Evolutionary conservation across 805 yeast genomes (phyloP).

Genomic region (Nakazawaea laoshanensis): DNA sequence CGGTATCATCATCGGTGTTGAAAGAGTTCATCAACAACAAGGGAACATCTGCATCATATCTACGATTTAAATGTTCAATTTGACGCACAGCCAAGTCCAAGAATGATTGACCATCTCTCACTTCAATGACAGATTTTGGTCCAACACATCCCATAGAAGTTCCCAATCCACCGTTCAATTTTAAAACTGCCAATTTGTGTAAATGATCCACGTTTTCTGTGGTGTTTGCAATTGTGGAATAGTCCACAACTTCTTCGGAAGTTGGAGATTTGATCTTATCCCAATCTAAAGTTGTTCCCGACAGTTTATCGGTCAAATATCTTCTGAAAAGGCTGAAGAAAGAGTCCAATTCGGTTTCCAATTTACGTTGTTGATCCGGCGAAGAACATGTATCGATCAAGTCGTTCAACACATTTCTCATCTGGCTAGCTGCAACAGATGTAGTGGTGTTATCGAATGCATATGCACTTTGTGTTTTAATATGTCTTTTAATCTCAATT

Average conservation of each 20-base stretch:
- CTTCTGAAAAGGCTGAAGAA: constrained; percentile 91
- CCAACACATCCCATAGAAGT: constrained; percentile 99
- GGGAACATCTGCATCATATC: constrained; percentile 89
- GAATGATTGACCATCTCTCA: constrained; percentile 96
- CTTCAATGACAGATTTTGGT: constrained; percentile 96
- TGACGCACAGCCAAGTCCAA: constrained; percentile 94
- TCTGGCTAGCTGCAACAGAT: constrained; percentile 92
- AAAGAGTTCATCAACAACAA: constrained; percentile 96
- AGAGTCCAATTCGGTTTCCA: constrained; percentile 90
- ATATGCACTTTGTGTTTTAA: constrained; percentile 66
- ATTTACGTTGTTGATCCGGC: constrained; percentile 38
- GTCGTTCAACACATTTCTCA: constrained; percentile 91
- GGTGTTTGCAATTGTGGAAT: constrained; percentile 36
- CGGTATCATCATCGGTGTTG: constrained; percentile 95
- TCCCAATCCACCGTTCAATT: constrained; percentile 96
- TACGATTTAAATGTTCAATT: constrained; percentile 88
- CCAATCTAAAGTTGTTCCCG: constrained; percentile 84
- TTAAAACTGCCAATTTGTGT: constrained; percentile 85
- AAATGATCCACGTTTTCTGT: constrained; percentile 39
- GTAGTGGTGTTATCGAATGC: constrained; percentile 94
- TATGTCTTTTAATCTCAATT: constrained; percentile 45
- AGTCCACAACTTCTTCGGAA: constrained; percentile 82
- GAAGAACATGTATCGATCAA: constrained; percentile 75
- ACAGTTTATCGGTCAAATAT: constrained; percentile 81
- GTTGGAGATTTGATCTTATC: constrained; percentile 90